Evolutionary conservation across 2,329 filamentous ascomycete genomes (phyloP).

Genomic region (Monosporascus sp.): DNA sequence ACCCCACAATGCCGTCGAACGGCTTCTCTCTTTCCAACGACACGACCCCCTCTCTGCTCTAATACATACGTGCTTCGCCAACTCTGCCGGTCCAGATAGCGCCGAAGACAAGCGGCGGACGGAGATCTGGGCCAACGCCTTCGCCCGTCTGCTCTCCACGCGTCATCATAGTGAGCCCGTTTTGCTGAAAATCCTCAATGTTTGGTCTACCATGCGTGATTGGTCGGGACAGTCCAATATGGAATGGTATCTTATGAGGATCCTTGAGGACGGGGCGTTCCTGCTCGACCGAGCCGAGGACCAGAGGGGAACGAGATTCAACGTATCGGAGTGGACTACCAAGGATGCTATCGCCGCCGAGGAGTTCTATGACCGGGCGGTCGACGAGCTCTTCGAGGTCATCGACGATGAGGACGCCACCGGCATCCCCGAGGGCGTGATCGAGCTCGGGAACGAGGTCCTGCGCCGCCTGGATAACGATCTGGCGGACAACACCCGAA

Average conservation of each 20-base stretch:
- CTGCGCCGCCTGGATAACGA: conserved; percentile 69
- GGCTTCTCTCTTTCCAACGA: conserved; percentile 81
- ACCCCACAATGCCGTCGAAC: conserved; percentile 65
- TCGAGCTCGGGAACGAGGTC: conserved; percentile 82
- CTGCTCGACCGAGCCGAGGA: conserved; percentile 81
- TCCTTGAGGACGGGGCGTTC: conserved; percentile 88
- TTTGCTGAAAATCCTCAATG: conserved; percentile 76
- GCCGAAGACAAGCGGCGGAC: conserved; percentile 74
- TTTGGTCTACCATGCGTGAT: conserved; percentile 79
- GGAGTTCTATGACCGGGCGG: conserved; percentile 80
- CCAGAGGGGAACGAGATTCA: conserved; percentile 65
- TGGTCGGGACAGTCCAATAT: conserved; percentile 88
- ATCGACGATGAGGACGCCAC: conserved; percentile 79
- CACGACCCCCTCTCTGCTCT: conserved; percentile 81
- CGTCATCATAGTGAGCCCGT: conserved; percentile 65
- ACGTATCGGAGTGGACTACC: conserved; percentile 66
- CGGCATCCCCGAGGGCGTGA: conserved; percentile 78
- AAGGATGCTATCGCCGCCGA: conserved; percentile 79
- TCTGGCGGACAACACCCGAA: conserved; percentile 67
- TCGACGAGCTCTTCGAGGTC: conserved; percentile 76
- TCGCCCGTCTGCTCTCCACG: conserved; percentile 69
- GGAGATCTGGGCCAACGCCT: conserved; percentile 82
- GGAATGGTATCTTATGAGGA: conserved; percentile 92
- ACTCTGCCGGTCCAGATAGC: conserved; percentile 75
- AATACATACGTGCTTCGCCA: conserved; percentile 84